A percentile compares a stretch with the other conserved stretches of the same genome.
Evolutionary conservation across 1,284 basidiomycete genomes (phyloP).

Genomic region (Cystobasidiaceae sp.): DNA sequence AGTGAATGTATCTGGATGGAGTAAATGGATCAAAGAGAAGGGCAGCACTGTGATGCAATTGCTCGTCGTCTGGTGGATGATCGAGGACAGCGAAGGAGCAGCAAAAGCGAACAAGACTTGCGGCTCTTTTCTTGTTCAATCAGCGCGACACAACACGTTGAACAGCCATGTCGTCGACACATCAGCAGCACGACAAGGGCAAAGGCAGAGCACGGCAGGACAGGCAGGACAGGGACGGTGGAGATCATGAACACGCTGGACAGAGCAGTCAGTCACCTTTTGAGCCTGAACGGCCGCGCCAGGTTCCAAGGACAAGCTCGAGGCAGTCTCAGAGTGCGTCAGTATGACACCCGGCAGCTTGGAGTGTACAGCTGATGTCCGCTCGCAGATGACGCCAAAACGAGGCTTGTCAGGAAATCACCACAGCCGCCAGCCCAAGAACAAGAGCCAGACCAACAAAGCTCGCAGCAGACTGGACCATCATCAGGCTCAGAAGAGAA

Average conservation of each 20-base stretch:
- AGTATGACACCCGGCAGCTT: not conserved
- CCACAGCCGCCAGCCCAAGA: too few species aligned
- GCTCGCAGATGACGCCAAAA: not conserved
- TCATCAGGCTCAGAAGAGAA: too few species aligned
- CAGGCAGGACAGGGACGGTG: not conserved
- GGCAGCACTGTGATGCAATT: too few species aligned
- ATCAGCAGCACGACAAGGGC: not conserved
- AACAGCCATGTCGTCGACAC: not conserved
- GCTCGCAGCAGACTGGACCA: too few species aligned
- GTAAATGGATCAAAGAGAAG: too few species aligned
- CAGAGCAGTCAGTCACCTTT: not conserved
- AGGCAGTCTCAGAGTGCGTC: not conserved
- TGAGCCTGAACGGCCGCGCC: not conserved
- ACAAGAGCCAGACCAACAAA: too few species aligned
- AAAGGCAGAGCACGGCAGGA: slow-evolving; percentile 3
- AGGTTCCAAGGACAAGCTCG: not conserved
- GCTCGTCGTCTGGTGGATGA: too few species aligned
- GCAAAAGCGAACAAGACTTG: too few species aligned
- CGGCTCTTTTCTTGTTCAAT: not conserved
- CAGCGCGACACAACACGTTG: not conserved
- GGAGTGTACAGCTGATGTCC: not conserved
- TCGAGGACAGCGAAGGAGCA: too few species aligned
- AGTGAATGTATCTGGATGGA: too few species aligned
- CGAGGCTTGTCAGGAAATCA: too few species aligned
- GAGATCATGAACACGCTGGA: not conserved